Evolutionary conservation across 2,329 filamentous ascomycete genomes (phyloP).

Genomic region (Microcyclosporella mali): DNA sequence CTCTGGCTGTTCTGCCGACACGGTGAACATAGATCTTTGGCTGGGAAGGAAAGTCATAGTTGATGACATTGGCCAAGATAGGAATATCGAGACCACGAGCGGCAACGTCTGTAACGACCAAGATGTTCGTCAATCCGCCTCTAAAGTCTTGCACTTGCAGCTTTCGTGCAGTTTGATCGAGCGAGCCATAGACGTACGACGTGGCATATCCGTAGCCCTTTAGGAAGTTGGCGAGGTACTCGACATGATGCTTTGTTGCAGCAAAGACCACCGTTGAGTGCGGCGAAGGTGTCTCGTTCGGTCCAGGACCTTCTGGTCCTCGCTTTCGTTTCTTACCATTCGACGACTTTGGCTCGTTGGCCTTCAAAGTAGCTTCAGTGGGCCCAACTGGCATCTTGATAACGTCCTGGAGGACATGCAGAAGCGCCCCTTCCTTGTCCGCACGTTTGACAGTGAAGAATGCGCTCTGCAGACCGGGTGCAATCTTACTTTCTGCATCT

Average conservation of each 20-base stretch:
- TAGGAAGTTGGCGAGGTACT: constrained; percentile 82
- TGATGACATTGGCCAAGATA: constrained; percentile 91
- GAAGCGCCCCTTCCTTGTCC: constrained; percentile 87
- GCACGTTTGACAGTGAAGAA: constrained; percentile 90
- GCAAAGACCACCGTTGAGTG: constrained; percentile 94
- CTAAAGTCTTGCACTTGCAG: constrained; percentile 90
- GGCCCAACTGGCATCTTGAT: constrained; percentile 78
- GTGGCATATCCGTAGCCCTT: constrained; percentile 75
- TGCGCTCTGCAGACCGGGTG: constrained; percentile 87
- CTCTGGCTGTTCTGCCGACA: constrained; percentile 91
- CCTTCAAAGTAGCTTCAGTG: constrained; percentile 47
- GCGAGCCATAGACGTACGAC: constrained; percentile 87
- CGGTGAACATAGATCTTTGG: constrained; percentile 96
- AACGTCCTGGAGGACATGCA: constrained; percentile 83
- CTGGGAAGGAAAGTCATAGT: constrained; percentile 96
- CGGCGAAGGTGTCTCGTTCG: constrained; percentile 67
- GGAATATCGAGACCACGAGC: constrained; percentile 98
- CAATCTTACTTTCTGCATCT: constrained; percentile 92
- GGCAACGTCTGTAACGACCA: constrained; percentile 94
- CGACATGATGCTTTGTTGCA: constrained; percentile 94
- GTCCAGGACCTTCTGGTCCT: constrained; percentile 43
- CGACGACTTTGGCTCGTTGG: constrained; percentile 42
- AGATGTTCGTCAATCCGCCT: constrained; percentile 73
- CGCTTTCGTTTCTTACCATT: constrained; percentile 68
- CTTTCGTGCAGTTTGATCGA: constrained; percentile 89